Conservation (phyloP, 441 rosid genomes). For the Brassica hybrid region DNA sequence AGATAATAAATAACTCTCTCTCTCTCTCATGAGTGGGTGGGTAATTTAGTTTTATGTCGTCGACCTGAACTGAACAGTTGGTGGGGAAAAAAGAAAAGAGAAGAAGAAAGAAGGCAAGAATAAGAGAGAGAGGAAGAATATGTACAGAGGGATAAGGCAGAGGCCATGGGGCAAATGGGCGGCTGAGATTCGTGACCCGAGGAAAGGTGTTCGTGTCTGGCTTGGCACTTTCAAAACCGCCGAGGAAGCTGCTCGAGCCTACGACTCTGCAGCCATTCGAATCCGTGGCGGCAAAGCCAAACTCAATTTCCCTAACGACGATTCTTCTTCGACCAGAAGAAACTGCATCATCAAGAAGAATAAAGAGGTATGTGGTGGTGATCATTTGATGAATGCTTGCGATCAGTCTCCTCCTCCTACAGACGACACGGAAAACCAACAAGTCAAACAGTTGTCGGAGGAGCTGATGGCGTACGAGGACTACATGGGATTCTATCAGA, state of each 20-base stretch:
- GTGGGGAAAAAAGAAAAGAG: constrained; percentile 40
- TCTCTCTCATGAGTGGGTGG: constrained; percentile 18
- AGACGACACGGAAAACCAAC: constrained; percentile 47
- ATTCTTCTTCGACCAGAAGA: constrained; percentile 45
- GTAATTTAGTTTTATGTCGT: background rate
- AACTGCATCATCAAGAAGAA: background rate
- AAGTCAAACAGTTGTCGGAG: constrained; percentile 52
- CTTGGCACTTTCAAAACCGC: constrained; percentile 90
- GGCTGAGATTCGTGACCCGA: constrained; percentile 91
- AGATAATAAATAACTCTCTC: too few relatives aligned
- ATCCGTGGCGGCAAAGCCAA: constrained; percentile 78
- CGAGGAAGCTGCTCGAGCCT: constrained; percentile 89
- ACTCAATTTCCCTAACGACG: constrained; percentile 75
- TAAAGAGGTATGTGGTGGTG: background rate
- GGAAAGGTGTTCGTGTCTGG: constrained; percentile 90
- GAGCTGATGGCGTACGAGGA: constrained; percentile 22
- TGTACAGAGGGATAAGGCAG: constrained; percentile 83
- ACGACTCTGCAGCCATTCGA: constrained; percentile 78
- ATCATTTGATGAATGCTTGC: background rate
- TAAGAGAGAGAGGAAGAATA: constrained; percentile 69
- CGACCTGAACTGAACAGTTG: constrained; percentile 38
- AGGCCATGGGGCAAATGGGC: constrained; percentile 98
- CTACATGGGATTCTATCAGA: constrained; percentile 75
- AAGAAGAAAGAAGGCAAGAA: constrained; percentile 48
- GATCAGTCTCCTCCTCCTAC: background rate